Percentiles rank a stretch among this genome's conserved stretches.
Evolutionary conservation across 2,329 filamentous ascomycete genomes (phyloP).

Genomic region (Pseudogymnoascus sp.): DNA sequence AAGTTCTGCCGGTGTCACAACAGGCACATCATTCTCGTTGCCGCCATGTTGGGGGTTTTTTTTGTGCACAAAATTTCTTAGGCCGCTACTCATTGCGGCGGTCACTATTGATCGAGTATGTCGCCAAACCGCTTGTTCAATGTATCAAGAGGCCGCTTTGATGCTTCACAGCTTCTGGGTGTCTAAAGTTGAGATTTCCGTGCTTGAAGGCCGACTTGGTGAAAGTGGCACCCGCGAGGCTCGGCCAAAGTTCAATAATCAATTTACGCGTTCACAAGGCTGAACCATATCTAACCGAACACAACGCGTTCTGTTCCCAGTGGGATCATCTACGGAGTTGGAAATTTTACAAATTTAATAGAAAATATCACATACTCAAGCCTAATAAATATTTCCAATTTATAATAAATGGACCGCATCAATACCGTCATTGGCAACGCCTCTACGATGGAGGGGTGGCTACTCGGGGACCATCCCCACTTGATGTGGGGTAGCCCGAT

Average conservation of each 20-base stretch:
- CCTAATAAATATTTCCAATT: not conserved
- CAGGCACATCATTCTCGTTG: not conserved
- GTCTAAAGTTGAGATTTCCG: not conserved
- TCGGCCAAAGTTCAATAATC: not conserved
- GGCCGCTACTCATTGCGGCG: not conserved
- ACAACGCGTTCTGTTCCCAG: not conserved
- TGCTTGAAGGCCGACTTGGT: not conserved
- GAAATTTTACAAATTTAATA: not conserved
- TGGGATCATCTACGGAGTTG: not conserved
- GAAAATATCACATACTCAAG: no score
- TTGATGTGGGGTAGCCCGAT: not conserved
- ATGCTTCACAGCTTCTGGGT: not conserved
- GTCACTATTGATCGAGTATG: not conserved
- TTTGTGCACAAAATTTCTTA: not conserved
- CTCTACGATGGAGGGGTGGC: not conserved
- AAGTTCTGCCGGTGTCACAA: not conserved
- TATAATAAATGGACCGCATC: not conserved
- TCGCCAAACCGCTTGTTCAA: not conserved
- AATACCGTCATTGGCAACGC: not conserved
- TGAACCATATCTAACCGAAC: not conserved
- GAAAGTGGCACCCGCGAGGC: not conserved
- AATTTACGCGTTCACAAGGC: constrained; percentile 1
- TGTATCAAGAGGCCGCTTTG: not conserved
- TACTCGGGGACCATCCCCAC: constrained; percentile 1
- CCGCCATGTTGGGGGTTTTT: not conserved